Conservation (phyloP, 2,329 filamentous ascomycete genomes). For the Dichotomopilus funicola region DNA sequence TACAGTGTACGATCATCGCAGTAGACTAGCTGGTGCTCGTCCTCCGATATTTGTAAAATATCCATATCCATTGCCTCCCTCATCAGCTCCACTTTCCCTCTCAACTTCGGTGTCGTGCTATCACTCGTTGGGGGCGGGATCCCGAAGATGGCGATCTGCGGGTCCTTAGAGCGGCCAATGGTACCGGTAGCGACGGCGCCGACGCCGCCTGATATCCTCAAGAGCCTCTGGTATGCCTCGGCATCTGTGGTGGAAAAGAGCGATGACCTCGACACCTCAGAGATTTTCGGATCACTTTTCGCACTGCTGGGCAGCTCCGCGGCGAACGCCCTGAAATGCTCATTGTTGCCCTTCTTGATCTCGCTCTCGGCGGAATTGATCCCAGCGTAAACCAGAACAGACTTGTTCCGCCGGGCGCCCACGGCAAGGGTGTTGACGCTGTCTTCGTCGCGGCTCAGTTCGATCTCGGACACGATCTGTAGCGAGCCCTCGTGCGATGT, state of each 20-base stretch:
- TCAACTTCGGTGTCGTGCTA: constrained; percentile 40
- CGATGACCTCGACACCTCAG: constrained; percentile 45
- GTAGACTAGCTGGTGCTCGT: constrained; percentile 67
- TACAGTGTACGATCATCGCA: constrained; percentile 72
- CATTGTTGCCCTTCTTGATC: constrained; percentile 68
- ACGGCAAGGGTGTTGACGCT: constrained; percentile 77
- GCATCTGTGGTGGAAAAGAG: constrained; percentile 49
- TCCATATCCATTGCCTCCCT: constrained; percentile 65
- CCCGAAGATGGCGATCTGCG: constrained; percentile 77
- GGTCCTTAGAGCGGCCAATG: constrained; percentile 47
- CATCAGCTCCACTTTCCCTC: constrained; percentile 44
- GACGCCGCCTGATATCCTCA: constrained; percentile 54
- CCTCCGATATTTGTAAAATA: constrained; percentile 54
- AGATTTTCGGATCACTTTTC: constrained; percentile 34
- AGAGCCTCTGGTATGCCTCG: constrained; percentile 52
- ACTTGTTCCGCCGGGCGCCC: constrained; percentile 52
- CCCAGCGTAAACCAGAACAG: constrained; percentile 60
- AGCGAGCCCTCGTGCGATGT: constrained; percentile 58
- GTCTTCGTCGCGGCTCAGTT: constrained; percentile 78
- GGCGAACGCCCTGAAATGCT: constrained; percentile 73
- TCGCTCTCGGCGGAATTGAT: constrained; percentile 75
- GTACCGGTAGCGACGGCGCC: constrained; percentile 75
- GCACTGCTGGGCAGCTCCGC: constrained; percentile 38
- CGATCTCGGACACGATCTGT: constrained; percentile 62
- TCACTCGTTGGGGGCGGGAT: constrained; percentile 45